Percentiles rank a stretch among this genome's conserved stretches.
Evolutionary conservation across 2,329 filamentous ascomycete species (phyloP).

Genomic region (Nemania abortiva): DNA sequence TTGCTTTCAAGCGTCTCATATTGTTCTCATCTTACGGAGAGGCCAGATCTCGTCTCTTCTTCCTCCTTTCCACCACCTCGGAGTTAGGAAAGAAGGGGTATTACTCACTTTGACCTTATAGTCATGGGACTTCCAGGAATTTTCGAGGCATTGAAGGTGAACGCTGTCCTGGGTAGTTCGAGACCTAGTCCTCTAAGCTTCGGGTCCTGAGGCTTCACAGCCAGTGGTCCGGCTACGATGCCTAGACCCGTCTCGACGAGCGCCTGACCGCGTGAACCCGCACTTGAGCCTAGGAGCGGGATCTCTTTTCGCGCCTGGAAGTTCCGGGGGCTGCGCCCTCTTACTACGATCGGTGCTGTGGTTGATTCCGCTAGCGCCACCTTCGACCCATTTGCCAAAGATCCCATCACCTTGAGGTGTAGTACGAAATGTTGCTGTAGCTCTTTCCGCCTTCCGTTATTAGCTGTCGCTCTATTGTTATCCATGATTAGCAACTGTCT

Average conservation of each 20-base stretch:
- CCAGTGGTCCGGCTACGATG: constrained; percentile 68
- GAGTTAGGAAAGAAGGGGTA: constrained; percentile 6
- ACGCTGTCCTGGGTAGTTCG: constrained; percentile 67
- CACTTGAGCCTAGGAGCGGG: constrained; percentile 81
- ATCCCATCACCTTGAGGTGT: constrained; percentile 86
- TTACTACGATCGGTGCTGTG: constrained; percentile 92
- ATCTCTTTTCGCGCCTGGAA: constrained; percentile 96
- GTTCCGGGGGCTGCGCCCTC: constrained; percentile 91
- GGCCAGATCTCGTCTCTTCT: background rate
- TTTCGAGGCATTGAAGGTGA: constrained; percentile 70
- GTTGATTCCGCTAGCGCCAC: constrained; percentile 84
- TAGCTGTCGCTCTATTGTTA: constrained; percentile 80
- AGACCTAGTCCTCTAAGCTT: constrained; percentile 66
- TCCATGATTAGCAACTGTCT: constrained; percentile 25
- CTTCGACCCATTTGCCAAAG: constrained; percentile 84
- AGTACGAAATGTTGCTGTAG: constrained; percentile 96
- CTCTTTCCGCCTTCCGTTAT: constrained; percentile 94
- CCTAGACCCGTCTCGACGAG: constrained; percentile 72
- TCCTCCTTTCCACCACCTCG: background rate
- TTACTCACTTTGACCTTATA: constrained; percentile 70
- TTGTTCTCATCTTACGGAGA: constrained; percentile 4
- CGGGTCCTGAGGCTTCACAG: constrained; percentile 66
- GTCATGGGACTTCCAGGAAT: constrained; percentile 65
- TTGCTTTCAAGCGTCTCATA: background rate
- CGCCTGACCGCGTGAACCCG: constrained; percentile 81